phyloP scores from a whole-genome alignment of 192 early-diverging fungal species.

The Ramicandelaber brevisporus region DNA sequence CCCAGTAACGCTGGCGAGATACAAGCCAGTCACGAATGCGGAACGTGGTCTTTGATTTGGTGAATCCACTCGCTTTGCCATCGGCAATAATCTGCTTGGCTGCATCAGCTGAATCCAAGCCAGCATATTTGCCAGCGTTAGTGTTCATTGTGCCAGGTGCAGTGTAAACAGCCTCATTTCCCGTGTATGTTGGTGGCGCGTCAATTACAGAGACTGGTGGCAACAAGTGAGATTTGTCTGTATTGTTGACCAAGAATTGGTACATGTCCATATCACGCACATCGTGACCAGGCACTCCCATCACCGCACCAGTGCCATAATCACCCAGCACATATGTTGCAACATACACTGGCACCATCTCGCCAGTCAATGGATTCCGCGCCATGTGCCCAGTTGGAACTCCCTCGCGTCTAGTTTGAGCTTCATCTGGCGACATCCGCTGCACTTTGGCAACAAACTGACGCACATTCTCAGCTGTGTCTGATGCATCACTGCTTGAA shows the following conservation, averaged over 20 bases:
- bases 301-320: slow-evolving; percentile 62
- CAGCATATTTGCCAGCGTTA: slow-evolving; percentile 24
- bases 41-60: slow-evolving; percentile 28
- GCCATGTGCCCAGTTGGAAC: slow-evolving; percentile 35
- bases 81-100: slow-evolving; percentile 19
- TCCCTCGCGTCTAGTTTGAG: slow-evolving; percentile 9
- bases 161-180: slow-evolving; percentile 7
- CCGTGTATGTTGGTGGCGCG: neutral
- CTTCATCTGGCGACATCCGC: neutral
- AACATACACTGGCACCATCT: slow-evolving; percentile 35
- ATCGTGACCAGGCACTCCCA: slow-evolving; percentile 70
- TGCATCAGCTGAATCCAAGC: slow-evolving; percentile 31
- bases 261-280: slow-evolving; percentile 45
- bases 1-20: slow-evolving; percentile 90
- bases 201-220: too few species aligned
- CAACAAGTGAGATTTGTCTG: too few species aligned
- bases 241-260: slow-evolving; percentile 29
- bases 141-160: slow-evolving; percentile 26
- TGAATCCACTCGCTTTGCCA: slow-evolving; percentile 17
- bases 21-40: slow-evolving; percentile 84
- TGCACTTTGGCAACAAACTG: neutral
- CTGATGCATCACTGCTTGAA: slow-evolving; percentile 2
- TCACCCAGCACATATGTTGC: slow-evolving; percentile 46
- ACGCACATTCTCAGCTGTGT: slow-evolving; percentile 2
- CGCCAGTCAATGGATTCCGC: slow-evolving; percentile 26